phyloP scores from a whole-genome alignment of 1,284 basidiomycete species.

The Ustilago esculenta region DNA sequence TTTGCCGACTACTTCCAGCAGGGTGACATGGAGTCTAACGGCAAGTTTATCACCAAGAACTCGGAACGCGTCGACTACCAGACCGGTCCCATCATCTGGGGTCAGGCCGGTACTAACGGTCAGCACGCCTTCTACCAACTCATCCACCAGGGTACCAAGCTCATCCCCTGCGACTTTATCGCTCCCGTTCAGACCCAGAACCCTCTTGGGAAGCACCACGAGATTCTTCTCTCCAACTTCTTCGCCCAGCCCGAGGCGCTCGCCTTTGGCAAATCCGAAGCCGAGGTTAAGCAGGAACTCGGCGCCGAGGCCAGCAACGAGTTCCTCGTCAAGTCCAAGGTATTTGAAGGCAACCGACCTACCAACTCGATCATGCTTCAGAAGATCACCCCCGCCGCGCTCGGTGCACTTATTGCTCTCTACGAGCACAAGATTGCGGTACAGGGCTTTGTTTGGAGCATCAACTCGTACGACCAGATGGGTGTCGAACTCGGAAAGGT shows the following conservation, averaged over 20 bases:
- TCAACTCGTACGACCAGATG: conserved; percentile 86
- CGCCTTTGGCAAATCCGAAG: conserved; percentile 96
- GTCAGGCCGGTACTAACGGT: conserved; percentile 95
- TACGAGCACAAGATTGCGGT: conserved; percentile 99
- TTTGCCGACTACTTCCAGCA: conserved; percentile 99
- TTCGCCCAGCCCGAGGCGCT: conserved; percentile 92
- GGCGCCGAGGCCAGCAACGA: conserved; percentile 77
- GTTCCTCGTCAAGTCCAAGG: conserved; percentile 92
- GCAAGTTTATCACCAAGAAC: conserved; percentile 93
- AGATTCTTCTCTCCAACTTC: conserved; percentile 96
- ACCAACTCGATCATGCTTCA: conserved; percentile 98
- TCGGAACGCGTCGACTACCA: conserved; percentile 93
- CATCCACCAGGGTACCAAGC: conserved; percentile 77
- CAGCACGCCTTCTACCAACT: conserved; percentile 99
- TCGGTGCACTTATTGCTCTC: conserved; percentile 88
- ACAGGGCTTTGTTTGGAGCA: conserved; percentile 95
- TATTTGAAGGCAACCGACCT: conserved; percentile 96
- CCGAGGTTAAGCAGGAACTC: conserved; percentile 83
- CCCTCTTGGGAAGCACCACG: conserved; percentile 88
- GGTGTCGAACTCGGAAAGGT: conserved; percentile 82
- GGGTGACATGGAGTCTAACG: conserved; percentile 99
- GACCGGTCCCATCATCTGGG: conserved; percentile 99
- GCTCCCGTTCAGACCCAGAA: conserved; percentile 94
- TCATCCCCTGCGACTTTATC: conserved; percentile 91
- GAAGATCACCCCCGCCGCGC: conserved; percentile 84